Evolutionary conservation across 1,284 basidiomycete genomes (phyloP).

Genomic region (Leccinum solheimii): DNA sequence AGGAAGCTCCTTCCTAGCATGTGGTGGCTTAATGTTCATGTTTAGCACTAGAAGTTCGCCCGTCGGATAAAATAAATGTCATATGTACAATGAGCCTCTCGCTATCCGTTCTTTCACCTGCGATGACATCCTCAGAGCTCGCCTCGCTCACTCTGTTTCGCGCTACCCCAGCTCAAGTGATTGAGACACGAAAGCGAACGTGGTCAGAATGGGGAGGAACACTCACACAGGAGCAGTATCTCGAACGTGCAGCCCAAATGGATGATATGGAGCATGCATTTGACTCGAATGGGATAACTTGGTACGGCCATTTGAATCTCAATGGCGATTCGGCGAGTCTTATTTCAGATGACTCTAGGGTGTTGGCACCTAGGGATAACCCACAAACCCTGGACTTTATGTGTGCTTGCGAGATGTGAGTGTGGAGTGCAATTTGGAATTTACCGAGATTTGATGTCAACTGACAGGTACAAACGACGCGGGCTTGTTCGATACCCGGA

Average conservation of each 20-base stretch:
- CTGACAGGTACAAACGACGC: conserved; percentile 29
- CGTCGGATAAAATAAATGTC: conserved; percentile 4
- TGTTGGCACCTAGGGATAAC: conserved; percentile 42
- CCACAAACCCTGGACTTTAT: conserved; percentile 42
- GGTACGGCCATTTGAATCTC: conserved; percentile 26
- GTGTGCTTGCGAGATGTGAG: conserved; percentile 49
- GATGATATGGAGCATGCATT: conserved; percentile 39
- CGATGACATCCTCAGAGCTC: conserved; percentile 13
- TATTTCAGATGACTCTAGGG: conserved; percentile 33
- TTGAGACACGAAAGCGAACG: conserved; percentile 37
- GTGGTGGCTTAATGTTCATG: conserved; percentile 90
- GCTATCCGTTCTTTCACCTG: neutral
- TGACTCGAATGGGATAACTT: conserved; percentile 39
- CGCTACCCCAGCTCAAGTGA: conserved; percentile 22
- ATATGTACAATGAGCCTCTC: neutral
- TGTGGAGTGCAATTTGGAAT: neutral
- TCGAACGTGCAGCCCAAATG: conserved; percentile 36
- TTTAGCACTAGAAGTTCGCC: conserved; percentile 61
- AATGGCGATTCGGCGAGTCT: neutral
- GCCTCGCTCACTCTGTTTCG: conserved; percentile 24
- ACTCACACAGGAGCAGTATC: conserved; percentile 38
- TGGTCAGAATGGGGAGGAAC: conserved; percentile 38
- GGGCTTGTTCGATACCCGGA: conserved; percentile 23
- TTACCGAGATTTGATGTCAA: neutral
- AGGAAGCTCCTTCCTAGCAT: conserved; percentile 82